Evolutionary conservation across 306 rosid genomes (phyloP), one percentile per base, ranked within the genome.

Genomic region (Mucuna pruriens): DNA sequence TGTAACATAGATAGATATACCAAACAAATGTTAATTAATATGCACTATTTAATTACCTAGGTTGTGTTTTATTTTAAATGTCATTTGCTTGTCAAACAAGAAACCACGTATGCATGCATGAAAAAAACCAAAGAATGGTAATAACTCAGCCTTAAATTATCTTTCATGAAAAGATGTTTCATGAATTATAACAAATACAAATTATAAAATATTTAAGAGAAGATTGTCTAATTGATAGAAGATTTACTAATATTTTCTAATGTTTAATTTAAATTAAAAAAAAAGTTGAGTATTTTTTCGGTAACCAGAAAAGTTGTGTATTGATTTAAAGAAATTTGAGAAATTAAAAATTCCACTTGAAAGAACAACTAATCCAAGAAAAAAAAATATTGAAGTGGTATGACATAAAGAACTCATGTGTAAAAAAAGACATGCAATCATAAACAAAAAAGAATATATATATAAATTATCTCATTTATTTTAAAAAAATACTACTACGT

Each of bases 61-160:
- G 31, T 42, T 15, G 2, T 39, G 45, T 55, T 79, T 9, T 66
- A 55, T 26, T n/a, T 19, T 79, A 13, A 33, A 6, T 6, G 9
- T 61, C 23, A 73, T 23, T 70, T 79, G 23, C 17, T 57, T 51
- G 25, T 57, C 38, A 57, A 70, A 70, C 55, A 42, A 80, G n/a
- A 72, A 80, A 51, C 8, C 23, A 63, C 26, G 51, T 29, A 29
- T 22, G 42, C 26, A 71, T 61, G 22, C 36, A 70, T 57, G 25
- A 60, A 5, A 36, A 69, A 22, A 72, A 39, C 19, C 42, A 3
- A 73, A 22, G 2, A 72, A 48, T 62, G 42, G 22, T 5, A 80
- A 71, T 45, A 48, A 38, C 29, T 1, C 16, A 51, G 7, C 60
- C 34, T 48, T 6, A 62, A 62, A 33, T 45, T 8, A 40, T 52